Evolutionary conservation across 1,284 basidiomycete genomes (phyloP), one percentile per base, ranked within the genome.

Genomic region (Microbotryum intermedium): DNA sequence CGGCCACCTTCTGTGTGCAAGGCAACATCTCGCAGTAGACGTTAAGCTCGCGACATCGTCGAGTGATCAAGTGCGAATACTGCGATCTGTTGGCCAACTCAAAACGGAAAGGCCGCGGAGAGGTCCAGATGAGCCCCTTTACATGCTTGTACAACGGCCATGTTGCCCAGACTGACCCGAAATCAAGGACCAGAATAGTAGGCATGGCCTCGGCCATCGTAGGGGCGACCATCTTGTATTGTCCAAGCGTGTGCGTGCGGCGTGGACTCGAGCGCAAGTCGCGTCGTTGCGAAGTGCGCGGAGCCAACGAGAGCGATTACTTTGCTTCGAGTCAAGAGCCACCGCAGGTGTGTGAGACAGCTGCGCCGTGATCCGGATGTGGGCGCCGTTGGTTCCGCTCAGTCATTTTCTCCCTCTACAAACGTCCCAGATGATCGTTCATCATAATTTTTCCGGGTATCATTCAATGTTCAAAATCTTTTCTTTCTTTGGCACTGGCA

Each of bases 1-100:
- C 90, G 67, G 83, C 81, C 67, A 98, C 82, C 78, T 89, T 90
- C 59, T 89, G 87, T 4, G 94, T 99, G 77, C 95, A 99, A 45
- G 95, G 92, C 78, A 97, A 84, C 75, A 99, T 83, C 79, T 99
- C 95, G 65, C 94, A 95, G 76, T 98, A 98, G 59, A 98, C 90
- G 65, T 91, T 92, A 74, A 94, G 83, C 77, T 99, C 95, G 75
- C 95, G 88, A 81, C 94, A 97, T 84, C 95, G 82, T 74, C 95
- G 80, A 21, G 94, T 97, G 77, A 98, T 98, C 69, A 99, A 80
- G 79, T 98, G 95, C 70, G 93, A 97, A 77, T 97, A 97, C 88
- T 95, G 64, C 23, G 59, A 55, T 30, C 51, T 62, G 55, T 39
- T 25, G 34, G 26, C 34, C 50, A 5, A 16, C 28, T 18, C 34